These are phyloP conservation scores for Lecanosticta acicola DNA, from an alignment of 2,329 filamentous ascomycete species.

Conservation along the genomic window DNA sequence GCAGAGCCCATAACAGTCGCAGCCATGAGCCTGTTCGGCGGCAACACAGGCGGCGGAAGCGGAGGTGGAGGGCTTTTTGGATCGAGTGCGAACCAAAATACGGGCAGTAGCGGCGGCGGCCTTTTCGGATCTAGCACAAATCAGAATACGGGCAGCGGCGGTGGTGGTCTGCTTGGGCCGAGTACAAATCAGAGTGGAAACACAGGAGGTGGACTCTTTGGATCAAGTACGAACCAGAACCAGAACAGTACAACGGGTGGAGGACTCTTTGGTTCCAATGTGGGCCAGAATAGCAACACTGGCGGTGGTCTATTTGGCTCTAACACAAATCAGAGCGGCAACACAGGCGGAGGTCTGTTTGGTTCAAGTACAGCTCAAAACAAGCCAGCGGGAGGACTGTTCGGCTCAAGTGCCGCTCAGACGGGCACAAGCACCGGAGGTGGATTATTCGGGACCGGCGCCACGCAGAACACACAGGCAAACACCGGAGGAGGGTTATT, in stretches of 20 bases:
- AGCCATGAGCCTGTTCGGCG: slow-evolving; percentile 25
- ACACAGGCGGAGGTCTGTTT: slow-evolving; percentile 34
- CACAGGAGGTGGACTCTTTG: slow-evolving; percentile 23
- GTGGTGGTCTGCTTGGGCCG: slow-evolving; percentile 9
- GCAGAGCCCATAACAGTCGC: neutral
- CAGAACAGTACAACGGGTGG: slow-evolving; percentile 9
- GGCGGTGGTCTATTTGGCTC: slow-evolving; percentile 12
- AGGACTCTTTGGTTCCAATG: slow-evolving; percentile 12
- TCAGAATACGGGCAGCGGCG: slow-evolving; percentile 2
- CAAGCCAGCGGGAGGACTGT: slow-evolving; percentile 22
- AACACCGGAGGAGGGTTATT: slow-evolving; percentile 34
- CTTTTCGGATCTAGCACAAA: slow-evolving; percentile 9
- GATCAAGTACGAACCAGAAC: slow-evolving; percentile 10
- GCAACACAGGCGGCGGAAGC: slow-evolving; percentile 4
- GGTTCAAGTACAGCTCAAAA: slow-evolving; percentile 22
- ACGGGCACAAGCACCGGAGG: slow-evolving; percentile 8
- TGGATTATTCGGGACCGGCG: slow-evolving; percentile 11
- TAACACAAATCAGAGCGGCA: slow-evolving; percentile 12
- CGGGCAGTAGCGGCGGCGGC: slow-evolving; percentile 6
- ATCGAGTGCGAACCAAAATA: neutral
- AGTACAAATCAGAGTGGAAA: slow-evolving; percentile 13
- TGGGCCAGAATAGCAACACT: slow-evolving; percentile 7
- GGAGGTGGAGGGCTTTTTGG: slow-evolving; percentile 2
- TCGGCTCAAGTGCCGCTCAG: slow-evolving; percentile 16
- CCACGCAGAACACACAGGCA: slow-evolving; percentile 8